Conservation (phyloP, 345 rosid species). For the Schrenkiella parvula region DNA sequence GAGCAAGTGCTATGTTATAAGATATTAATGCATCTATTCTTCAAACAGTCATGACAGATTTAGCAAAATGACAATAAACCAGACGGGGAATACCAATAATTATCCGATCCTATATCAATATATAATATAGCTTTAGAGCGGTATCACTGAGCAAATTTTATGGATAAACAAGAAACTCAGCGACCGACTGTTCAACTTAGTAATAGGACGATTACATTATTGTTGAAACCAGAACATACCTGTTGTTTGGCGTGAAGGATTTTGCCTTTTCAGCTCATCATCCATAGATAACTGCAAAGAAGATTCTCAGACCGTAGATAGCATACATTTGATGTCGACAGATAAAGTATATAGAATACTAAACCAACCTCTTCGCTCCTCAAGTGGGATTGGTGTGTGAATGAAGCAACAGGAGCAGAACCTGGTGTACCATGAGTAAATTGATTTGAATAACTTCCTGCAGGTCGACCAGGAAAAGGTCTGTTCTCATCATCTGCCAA, state of each 20-base stretch:
- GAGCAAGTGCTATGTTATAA: constrained; percentile 22
- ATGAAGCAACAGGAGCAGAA: constrained; percentile 40
- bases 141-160: not conserved
- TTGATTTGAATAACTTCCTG: constrained; percentile 41
- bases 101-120: not conserved
- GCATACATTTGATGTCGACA: not conserved
- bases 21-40: not conserved
- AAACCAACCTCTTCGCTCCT: constrained; percentile 74
- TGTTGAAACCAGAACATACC: constrained; percentile 35
- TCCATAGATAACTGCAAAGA: constrained; percentile 43
- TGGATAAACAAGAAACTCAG: constrained; percentile 1
- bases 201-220: not conserved
- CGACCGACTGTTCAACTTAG: not conserved
- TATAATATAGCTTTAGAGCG: not conserved
- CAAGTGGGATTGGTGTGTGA: constrained; percentile 41
- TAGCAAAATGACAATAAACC: not conserved
- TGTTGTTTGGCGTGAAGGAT: constrained; percentile 44
- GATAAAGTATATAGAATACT: not conserved
- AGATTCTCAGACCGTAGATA: constrained; percentile 16
- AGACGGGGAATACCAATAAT: not conserved
- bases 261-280: constrained; percentile 44
- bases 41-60: not conserved
- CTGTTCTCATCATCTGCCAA: constrained; percentile 69
- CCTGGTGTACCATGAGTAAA: constrained; percentile 36
- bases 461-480: constrained; percentile 45